phyloP scores from a whole-genome alignment of 805 yeast genomes.

The Pichia nanzhaoensis region DNA sequence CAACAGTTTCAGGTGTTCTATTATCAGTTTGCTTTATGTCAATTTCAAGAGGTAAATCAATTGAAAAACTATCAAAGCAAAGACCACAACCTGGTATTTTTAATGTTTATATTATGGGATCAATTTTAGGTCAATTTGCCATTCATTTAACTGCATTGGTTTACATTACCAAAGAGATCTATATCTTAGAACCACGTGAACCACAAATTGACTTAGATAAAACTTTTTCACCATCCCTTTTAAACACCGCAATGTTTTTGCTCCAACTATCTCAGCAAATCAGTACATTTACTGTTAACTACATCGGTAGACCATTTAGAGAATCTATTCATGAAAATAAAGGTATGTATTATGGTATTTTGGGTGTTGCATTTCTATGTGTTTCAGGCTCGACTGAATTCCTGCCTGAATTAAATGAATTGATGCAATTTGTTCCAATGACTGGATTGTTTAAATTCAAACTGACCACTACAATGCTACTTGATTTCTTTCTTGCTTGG shows the following conservation, averaged over 20 bases:
- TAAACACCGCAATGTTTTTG: slow-evolving; percentile 93
- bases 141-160: slow-evolving; percentile 79
- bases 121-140: slow-evolving; percentile 93
- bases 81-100: slow-evolving; percentile 98
- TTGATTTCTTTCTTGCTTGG: slow-evolving; percentile 76
- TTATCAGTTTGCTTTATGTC: slow-evolving; percentile 92
- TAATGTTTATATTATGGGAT: slow-evolving; percentile 94
- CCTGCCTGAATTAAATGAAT: slow-evolving; percentile 88
- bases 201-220: slow-evolving; percentile 87
- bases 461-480: slow-evolving; percentile 62
- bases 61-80: slow-evolving; percentile 81
- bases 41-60: slow-evolving; percentile 87
- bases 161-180: slow-evolving; percentile 77
- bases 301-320: slow-evolving; percentile 95
- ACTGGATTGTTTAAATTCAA: slow-evolving; percentile 61
- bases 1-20: slow-evolving; percentile 91
- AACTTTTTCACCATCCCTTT: slow-evolving; percentile 77
- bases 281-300: slow-evolving; percentile 95
- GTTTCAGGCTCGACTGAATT: slow-evolving; percentile 90
- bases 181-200: slow-evolving; percentile 85
- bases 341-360: slow-evolving; percentile 93
- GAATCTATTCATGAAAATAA: slow-evolving; percentile 84
- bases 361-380: slow-evolving; percentile 87
- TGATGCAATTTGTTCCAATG: slow-evolving; percentile 91
- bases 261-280: slow-evolving; percentile 94